Percentiles rank a stretch among this genome's conserved stretches.
Evolutionary conservation across 805 yeast species (phyloP).

Genomic region (Zygotorulaspora sp.): DNA sequence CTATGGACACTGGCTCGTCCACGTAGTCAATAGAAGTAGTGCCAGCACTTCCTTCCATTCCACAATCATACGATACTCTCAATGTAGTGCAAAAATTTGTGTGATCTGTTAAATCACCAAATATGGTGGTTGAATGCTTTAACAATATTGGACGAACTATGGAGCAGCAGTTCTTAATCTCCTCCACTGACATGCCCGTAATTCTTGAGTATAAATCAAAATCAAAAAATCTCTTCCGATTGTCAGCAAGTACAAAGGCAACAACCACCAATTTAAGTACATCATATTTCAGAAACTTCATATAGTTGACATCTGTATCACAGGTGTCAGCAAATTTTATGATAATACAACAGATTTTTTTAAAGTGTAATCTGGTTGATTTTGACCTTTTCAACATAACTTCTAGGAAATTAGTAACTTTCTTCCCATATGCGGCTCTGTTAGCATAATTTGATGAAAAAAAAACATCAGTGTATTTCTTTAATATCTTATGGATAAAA

Average conservation of each 20-base stretch:
- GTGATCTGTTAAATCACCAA: slow-evolving; percentile 1
- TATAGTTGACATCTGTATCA: slow-evolving; percentile 17
- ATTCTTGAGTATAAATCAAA: slow-evolving; percentile 17
- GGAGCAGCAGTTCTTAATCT: slow-evolving; percentile 24
- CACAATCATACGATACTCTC: slow-evolving; percentile 1
- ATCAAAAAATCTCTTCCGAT: slow-evolving; percentile 15
- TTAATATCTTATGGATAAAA: slow-evolving; percentile 14
- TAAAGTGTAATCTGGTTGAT: slow-evolving; percentile 21
- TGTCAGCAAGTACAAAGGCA: slow-evolving; percentile 16
- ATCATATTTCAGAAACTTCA: slow-evolving; percentile 20
- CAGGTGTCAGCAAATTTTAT: slow-evolving; percentile 25
- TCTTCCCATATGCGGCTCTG: slow-evolving; percentile 2
- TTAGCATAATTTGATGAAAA: neutral
- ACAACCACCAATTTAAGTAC: slow-evolving; percentile 22
- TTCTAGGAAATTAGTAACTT: slow-evolving; percentile 13
- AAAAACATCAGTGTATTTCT: slow-evolving; percentile 14
- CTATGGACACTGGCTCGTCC: no score
- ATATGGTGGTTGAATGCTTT: slow-evolving; percentile 20
- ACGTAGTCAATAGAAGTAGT: neutral
- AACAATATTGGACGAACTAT: slow-evolving; percentile 25
- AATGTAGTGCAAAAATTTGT: neutral
- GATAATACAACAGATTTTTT: slow-evolving; percentile 25
- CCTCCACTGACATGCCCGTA: slow-evolving; percentile 24
- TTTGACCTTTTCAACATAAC: slow-evolving; percentile 18
- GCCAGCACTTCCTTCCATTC: slow-evolving; percentile 3